Evolutionary conservation across 1,284 basidiomycete species (phyloP).

Genomic region (Xerocomus nothofagi): DNA sequence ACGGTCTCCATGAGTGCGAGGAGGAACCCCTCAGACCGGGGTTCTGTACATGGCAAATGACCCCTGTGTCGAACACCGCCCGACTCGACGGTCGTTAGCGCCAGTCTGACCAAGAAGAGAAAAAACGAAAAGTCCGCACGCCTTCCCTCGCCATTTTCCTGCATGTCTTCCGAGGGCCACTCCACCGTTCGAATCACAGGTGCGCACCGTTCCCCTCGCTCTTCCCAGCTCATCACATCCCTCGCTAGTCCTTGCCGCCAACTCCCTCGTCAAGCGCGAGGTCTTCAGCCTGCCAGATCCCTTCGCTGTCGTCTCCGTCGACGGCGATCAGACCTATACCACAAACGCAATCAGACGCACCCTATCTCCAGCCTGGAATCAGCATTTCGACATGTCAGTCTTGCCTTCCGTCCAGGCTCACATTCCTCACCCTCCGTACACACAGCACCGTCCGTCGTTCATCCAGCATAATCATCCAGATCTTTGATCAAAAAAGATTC

Average conservation of each 20-base stretch:
- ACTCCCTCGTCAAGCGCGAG: constrained; percentile 87
- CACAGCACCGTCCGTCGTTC: constrained; percentile 82
- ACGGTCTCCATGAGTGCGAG: no score
- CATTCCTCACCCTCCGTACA: constrained; percentile 4
- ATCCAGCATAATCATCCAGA: constrained; percentile 92
- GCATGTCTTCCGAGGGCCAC: constrained; percentile 25
- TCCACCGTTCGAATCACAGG: constrained; percentile 30
- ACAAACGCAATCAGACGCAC: constrained; percentile 85
- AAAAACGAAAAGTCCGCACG: no score
- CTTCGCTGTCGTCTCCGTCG: constrained; percentile 94
- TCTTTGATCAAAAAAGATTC: constrained; percentile 98
- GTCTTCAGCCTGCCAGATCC: constrained; percentile 93
- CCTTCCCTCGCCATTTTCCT: no score
- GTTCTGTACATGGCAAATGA: neutral
- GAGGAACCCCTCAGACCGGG: no score
- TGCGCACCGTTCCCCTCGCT: neutral
- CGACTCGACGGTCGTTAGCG: neutral
- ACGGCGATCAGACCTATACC: constrained; percentile 92
- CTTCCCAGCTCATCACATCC: neutral
- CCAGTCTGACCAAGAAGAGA: constrained; percentile 2
- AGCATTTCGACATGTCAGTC: constrained; percentile 86
- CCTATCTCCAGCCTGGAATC: constrained; percentile 91
- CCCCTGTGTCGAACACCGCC: constrained; percentile 9
- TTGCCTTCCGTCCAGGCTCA: constrained; percentile 4
- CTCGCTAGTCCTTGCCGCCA: constrained; percentile 80